Conservation (phyloP, 2,329 filamentous ascomycete species). For the Penicillium sp. region DNA sequence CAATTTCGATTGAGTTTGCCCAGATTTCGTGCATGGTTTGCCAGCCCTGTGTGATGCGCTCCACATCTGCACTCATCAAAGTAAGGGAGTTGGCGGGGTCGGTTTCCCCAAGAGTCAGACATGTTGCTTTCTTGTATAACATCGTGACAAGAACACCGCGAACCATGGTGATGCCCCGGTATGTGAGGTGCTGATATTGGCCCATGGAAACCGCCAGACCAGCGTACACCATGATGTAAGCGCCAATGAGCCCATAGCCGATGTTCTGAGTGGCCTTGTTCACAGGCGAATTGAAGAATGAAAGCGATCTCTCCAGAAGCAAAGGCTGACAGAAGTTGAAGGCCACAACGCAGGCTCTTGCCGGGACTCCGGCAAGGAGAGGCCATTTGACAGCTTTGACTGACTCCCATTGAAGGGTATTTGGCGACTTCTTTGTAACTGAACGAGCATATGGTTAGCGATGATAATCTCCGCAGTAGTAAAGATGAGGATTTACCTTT, state of each 20-base stretch:
- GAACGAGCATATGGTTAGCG: constrained; percentile 11
- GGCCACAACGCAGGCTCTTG: constrained; percentile 35
- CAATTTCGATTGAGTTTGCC: constrained; percentile 46
- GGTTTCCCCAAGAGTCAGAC: constrained; percentile 32
- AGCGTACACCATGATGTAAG: constrained; percentile 43
- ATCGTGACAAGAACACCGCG: constrained; percentile 47
- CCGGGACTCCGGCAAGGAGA: constrained; percentile 32
- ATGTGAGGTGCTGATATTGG: constrained; percentile 42
- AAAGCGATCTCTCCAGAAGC: constrained; percentile 37
- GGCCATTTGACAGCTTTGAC: constrained; percentile 35
- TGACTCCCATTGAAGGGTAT: constrained; percentile 30
- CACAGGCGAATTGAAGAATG: constrained; percentile 30
- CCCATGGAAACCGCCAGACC: constrained; percentile 36
- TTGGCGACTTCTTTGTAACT: constrained; percentile 28
- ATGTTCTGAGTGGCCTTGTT: constrained; percentile 30
- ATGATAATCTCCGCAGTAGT: neutral
- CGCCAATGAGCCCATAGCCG: constrained; percentile 45
- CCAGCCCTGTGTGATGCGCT: constrained; percentile 43
- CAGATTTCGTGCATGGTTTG: constrained; percentile 46
- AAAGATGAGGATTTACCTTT: constrained; percentile 28
- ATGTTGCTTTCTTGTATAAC: constrained; percentile 48
- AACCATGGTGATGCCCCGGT: constrained; percentile 44
- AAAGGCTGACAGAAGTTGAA: constrained; percentile 41
- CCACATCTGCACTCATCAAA: constrained; percentile 47
- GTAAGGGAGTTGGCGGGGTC: constrained; percentile 42